phyloP scores from a whole-genome alignment of 306 rosid genomes.

The Macrotyloma uniflorum region DNA sequence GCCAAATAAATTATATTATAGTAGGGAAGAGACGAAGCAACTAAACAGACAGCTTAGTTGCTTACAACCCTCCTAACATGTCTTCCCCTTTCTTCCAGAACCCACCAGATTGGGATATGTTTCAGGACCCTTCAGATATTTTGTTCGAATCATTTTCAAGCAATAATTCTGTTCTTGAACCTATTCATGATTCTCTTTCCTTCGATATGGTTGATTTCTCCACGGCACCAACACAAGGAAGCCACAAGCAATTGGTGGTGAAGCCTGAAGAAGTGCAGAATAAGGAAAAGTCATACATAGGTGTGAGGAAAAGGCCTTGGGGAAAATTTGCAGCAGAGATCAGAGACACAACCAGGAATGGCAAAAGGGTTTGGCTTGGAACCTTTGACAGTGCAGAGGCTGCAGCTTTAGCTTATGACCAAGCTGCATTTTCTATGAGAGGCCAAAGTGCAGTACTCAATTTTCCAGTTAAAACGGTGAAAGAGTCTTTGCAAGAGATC shows the following conservation, averaged over 20 bases:
- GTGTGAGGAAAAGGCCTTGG: conserved; percentile 82
- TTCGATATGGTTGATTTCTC: conserved; percentile 44
- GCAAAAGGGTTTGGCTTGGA: conserved; percentile 84
- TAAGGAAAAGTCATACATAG: conserved; percentile 35
- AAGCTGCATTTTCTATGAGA: conserved; percentile 79
- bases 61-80: neutral
- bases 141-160: conserved; percentile 20
- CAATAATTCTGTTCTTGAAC: neutral
- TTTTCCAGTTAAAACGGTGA: conserved; percentile 45
- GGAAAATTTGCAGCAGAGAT: conserved; percentile 90
- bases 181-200: conserved; percentile 37
- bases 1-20: neutral
- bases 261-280: neutral
- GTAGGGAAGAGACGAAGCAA: neutral
- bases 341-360: conserved; percentile 74
- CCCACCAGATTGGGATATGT: neutral
- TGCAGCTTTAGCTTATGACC: conserved; percentile 89
- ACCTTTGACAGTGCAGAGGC: conserved; percentile 74
- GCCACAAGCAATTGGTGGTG: neutral
- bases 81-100: neutral
- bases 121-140: conserved; percentile 14
- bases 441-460: conserved; percentile 65
- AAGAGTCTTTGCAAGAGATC: conserved; percentile 39
- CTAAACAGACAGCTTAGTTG: neutral
- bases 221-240: neutral